Evolutionary conservation across 306 rosid species (phyloP), one percentile per base, ranked within the genome.

Genomic region (Quercus dentata): DNA sequence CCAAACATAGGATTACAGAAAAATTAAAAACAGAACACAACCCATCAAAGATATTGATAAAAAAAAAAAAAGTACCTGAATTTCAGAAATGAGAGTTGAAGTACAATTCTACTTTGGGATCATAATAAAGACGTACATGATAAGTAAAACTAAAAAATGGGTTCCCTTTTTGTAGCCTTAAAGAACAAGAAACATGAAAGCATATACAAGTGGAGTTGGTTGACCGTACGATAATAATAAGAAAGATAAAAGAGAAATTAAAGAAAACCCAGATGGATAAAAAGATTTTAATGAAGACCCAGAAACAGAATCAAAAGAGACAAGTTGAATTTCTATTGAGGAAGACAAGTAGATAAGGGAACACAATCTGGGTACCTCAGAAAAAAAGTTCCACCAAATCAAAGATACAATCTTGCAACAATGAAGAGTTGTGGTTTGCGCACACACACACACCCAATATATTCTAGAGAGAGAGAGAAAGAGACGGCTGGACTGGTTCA

Each of bases 281-380:
- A 21, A 33, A 38, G 71, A 56, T 38, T 20, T 27, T 20, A 65
- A 79, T 23, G 31, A 80, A 73, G 56, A 84, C 81, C 83, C 87
- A 83, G 79, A 77, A 41, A 56, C 49, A 62, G 70, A 83, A 23
- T 62, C 20, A 58, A 62, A 31, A 30, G 76, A 79, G 77, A 83
- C 33, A 25, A 81, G 64, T 70, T 59, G 74, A 49, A 72, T 1
- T 10, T 27, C 3, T 12, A 46, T 59, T 17, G 51, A 67, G n/a
- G 27, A 74, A 35, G 61, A 15, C 49, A 59, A 83, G 54, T 10
- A 49, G 17, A 49, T 10, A 49, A 49, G 54, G 3, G 17, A 74
- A 35, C 59, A 15, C 56, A 59, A 83, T 56, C 58, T 62, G 54
- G 81, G 82, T 83, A 93, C 98, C 98, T 78, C 88, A 57, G 74